Percentiles rank a stretch among this genome's conserved stretches.
Evolutionary conservation across 2,329 filamentous ascomycete genomes (phyloP).

Genomic region (Xylariales sp.): DNA sequence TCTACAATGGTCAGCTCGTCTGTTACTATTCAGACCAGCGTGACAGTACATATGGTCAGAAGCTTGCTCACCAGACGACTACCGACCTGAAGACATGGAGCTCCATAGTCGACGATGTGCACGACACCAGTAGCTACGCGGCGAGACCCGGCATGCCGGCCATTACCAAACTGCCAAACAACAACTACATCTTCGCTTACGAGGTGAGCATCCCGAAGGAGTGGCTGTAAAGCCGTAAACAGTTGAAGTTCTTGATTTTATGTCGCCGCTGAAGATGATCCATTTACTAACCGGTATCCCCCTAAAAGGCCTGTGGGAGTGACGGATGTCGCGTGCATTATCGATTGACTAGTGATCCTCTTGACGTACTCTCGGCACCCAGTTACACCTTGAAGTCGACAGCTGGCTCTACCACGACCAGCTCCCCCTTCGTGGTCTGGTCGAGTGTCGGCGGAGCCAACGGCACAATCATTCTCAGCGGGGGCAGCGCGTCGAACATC

Average conservation of each 20-base stretch:
- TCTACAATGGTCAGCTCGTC: constrained; percentile 68
- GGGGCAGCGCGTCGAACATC: constrained; percentile 40
- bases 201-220: constrained; percentile 35
- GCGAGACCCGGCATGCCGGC: constrained; percentile 48
- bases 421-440: constrained; percentile 48
- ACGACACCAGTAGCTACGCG: constrained; percentile 55
- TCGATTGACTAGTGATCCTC: constrained; percentile 41
- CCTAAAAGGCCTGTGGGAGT: constrained; percentile 43
- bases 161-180: constrained; percentile 66
- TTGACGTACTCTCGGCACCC: constrained; percentile 39
- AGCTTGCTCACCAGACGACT: constrained; percentile 72
- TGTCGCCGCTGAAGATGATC: not conserved
- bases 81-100: constrained; percentile 70
- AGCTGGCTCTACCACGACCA: constrained; percentile 38
- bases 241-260: not conserved
- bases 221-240: not conserved
- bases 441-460: constrained; percentile 43
- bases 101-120: constrained; percentile 68
- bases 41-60: constrained; percentile 72
- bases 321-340: constrained; percentile 46
- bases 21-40: constrained; percentile 76
- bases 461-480: constrained; percentile 47
- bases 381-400: constrained; percentile 35
- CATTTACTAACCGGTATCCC: not conserved
- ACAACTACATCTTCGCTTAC: constrained; percentile 66